These are phyloP conservation scores for Nemania bipapillata DNA, from an alignment of 2,329 filamentous ascomycete species.

Conservation along the genomic window DNA sequence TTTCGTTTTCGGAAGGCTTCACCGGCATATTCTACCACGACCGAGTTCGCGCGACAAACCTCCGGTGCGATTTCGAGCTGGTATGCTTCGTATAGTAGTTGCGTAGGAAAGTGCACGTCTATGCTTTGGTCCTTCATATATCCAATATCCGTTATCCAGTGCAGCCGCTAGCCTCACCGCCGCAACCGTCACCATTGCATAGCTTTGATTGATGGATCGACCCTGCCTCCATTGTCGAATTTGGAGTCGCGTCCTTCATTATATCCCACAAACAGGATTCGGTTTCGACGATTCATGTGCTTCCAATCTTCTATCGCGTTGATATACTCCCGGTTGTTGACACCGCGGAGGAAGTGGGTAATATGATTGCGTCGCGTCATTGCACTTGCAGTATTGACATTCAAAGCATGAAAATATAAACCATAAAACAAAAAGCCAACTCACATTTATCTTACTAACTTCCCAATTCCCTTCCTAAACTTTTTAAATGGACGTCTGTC, in stretches of 20 bases:
- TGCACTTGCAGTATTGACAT: background rate
- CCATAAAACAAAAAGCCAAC: slow-evolving; percentile 11
- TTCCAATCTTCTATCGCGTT: background rate
- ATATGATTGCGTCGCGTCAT: background rate
- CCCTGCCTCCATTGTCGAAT: background rate
- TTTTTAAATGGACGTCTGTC: background rate
- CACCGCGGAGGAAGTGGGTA: too few species aligned
- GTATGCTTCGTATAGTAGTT: background rate
- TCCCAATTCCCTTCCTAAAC: background rate
- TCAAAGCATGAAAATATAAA: too few species aligned
- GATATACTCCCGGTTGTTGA: background rate
- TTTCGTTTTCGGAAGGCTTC: background rate
- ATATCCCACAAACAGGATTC: background rate
- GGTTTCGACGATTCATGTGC: background rate
- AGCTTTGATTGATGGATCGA: background rate
- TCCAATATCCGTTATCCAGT: background rate
- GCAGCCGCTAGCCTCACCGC: background rate
- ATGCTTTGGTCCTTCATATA: background rate
- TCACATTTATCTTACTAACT: slow-evolving; percentile 14
- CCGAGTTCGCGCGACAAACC: background rate
- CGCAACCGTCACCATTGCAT: background rate
- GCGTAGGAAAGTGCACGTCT: background rate
- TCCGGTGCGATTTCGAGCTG: background rate
- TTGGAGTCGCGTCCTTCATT: background rate
- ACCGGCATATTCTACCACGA: background rate